These are phyloP conservation scores for Elasticomyces elasticus DNA, from an alignment of 495 filamentous ascomycete genomes.

Conservation along the genomic window DNA sequence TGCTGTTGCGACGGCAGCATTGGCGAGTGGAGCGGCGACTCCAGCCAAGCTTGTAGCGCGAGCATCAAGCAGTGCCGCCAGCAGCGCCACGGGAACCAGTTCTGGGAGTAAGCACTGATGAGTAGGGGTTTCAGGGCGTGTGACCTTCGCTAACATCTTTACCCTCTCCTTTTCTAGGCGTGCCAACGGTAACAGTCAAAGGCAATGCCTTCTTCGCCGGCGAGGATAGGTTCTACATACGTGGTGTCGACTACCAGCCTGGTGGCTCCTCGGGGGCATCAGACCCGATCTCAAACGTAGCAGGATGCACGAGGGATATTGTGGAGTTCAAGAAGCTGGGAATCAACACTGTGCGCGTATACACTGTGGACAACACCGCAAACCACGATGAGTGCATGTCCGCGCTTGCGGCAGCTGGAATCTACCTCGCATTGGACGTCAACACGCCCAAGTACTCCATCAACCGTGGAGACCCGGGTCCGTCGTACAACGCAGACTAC, in stretches of 20 bases:
- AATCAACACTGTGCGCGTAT: slow-evolving; percentile 85
- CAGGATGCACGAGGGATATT: slow-evolving; percentile 73
- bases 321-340: slow-evolving; percentile 72
- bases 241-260: slow-evolving; percentile 60
- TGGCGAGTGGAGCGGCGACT: slow-evolving; percentile 18
- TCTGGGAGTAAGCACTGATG: too few relatives aligned
- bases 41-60: slow-evolving; percentile 21
- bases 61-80: slow-evolving; percentile 1
- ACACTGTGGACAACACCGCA: slow-evolving; percentile 80
- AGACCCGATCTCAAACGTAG: slow-evolving; percentile 69
- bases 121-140: too few relatives aligned
- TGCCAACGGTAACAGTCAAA: slow-evolving; percentile 36
- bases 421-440: slow-evolving; percentile 84
- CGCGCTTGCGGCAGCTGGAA: slow-evolving; percentile 40
- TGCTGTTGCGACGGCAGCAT: slow-evolving; percentile 23
- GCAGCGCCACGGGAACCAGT: slow-evolving; percentile 2
- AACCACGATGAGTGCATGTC: slow-evolving; percentile 55
- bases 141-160: too few relatives aligned
- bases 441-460: slow-evolving; percentile 72
- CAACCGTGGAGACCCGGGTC: slow-evolving; percentile 62
- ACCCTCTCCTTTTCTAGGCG: too few relatives aligned
- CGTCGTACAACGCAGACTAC: slow-evolving; percentile 86
- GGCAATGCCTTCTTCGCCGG: slow-evolving; percentile 75
- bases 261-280: slow-evolving; percentile 64
- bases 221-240: slow-evolving; percentile 76